These are phyloP conservation scores for Solanum corneliomulleri DNA, from an alignment of 257 asterid genomes.

Conservation along the genomic window DNA sequence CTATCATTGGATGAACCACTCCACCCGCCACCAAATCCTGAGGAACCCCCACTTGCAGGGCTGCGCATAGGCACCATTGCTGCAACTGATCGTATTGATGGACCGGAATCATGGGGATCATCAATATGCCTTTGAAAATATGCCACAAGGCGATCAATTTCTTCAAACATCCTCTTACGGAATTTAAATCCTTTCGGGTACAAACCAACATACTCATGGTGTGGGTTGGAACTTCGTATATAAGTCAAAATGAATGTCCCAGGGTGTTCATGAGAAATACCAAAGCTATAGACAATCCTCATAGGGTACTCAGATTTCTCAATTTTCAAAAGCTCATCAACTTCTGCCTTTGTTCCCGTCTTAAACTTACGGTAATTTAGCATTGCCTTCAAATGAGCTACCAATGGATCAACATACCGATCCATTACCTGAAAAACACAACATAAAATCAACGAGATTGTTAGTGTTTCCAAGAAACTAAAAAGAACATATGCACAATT, in stretches of 20 bases:
- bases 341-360: constrained; percentile 72
- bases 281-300: constrained; percentile 88
- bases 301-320: constrained; percentile 81
- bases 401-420: constrained; percentile 97
- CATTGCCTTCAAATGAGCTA: constrained; percentile 80
- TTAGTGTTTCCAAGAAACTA: neutral
- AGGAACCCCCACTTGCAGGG: constrained; percentile 71
- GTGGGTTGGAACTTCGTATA: constrained; percentile 87
- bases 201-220: constrained; percentile 85
- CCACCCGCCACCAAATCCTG: constrained; percentile 64
- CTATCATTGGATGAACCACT: constrained; percentile 60
- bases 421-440: constrained; percentile 67
- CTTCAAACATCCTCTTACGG: constrained; percentile 83
- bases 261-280: constrained; percentile 93
- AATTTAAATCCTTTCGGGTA: constrained; percentile 92
- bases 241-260: constrained; percentile 91
- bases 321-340: constrained; percentile 66
- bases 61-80: constrained; percentile 92
- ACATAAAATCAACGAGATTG: neutral
- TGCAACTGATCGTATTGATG: constrained; percentile 73
- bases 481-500: neutral
- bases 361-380: constrained; percentile 84
- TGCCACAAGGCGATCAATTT: constrained; percentile 75
- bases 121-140: constrained; percentile 89
- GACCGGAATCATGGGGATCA: constrained; percentile 66